Conservation (phyloP, 495 filamentous ascomycete species). For the Rhypophila decipiens region DNA sequence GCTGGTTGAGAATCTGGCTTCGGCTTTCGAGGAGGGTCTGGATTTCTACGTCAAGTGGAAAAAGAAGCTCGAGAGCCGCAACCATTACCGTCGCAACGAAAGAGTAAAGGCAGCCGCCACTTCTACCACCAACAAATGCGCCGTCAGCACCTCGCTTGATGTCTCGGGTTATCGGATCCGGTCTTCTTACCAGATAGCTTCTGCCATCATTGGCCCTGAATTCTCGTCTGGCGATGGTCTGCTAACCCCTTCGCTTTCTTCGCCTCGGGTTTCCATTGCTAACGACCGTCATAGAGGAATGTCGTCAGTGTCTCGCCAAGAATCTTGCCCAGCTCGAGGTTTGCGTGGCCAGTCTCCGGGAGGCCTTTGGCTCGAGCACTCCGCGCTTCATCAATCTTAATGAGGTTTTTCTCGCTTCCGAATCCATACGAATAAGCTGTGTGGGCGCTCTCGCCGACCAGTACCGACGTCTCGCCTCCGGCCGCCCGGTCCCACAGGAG, state of each 20-base stretch:
- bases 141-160: conserved; percentile 27
- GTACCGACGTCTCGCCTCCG: conserved; percentile 31
- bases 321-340: conserved; percentile 22
- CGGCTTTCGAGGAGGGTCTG: conserved; percentile 26
- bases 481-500: conserved; percentile 26
- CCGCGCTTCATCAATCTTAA: conserved; percentile 21
- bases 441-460: conserved; percentile 27
- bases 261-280: too few relatives aligned
- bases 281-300: conserved; percentile 21
- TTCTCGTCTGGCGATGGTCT: conserved; percentile 32
- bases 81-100: conserved; percentile 6
- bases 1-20: conserved; percentile 23
- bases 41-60: conserved; percentile 31
- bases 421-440: conserved; percentile 23
- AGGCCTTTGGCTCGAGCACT: conserved; percentile 8
- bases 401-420: conserved; percentile 24
- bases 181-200: conserved; percentile 28
- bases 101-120: background rate
- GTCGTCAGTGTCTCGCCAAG: conserved; percentile 17
- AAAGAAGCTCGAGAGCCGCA: conserved; percentile 17
- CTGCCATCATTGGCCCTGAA: conserved; percentile 28
- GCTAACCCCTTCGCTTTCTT: background rate
- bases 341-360: conserved; percentile 17
- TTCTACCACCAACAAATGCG: conserved; percentile 16
- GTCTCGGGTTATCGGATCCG: conserved; percentile 26